These are phyloP conservation scores for Fusarium sp. DNA, from an alignment of 2,329 filamentous ascomycete species.

Conservation along the genomic window DNA sequence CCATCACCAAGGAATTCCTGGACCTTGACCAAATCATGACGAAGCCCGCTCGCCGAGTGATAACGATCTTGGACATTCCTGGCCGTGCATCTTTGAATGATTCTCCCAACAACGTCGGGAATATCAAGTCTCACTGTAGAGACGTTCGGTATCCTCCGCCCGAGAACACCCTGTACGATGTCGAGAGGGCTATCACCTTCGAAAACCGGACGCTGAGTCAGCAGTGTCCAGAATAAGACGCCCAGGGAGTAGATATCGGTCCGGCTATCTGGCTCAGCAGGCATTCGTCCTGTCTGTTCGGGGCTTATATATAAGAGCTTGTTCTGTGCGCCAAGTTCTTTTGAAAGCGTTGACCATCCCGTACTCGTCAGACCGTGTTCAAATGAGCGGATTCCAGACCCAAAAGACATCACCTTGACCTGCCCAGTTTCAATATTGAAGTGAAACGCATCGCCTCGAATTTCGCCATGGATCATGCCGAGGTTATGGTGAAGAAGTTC, in stretches of 20 bases:
- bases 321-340: conserved; percentile 86
- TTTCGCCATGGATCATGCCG: conserved; percentile 89
- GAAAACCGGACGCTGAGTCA: conserved; percentile 84
- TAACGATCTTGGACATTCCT: conserved; percentile 91
- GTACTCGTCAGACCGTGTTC: conserved; percentile 89
- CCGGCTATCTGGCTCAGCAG: conserved; percentile 88
- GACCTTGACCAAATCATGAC: conserved; percentile 81
- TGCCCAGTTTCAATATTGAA: conserved; percentile 77
- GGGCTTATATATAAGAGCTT: conserved; percentile 94
- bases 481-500: conserved; percentile 93
- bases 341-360: conserved; percentile 86
- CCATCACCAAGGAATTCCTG: conserved; percentile 81
- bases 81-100: conserved; percentile 92
- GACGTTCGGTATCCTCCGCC: conserved; percentile 80
- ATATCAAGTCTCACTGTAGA: conserved; percentile 84
- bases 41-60: conserved; percentile 87
- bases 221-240: conserved; percentile 87
- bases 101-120: conserved; percentile 82
- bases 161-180: conserved; percentile 90
- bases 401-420: conserved; percentile 87
- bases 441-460: conserved; percentile 91
- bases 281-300: conserved; percentile 93
- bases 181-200: conserved; percentile 85
- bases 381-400: conserved; percentile 87
- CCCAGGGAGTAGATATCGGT: conserved; percentile 96